These are phyloP conservation scores for Cronartium quercuum DNA, from an alignment of 1,284 basidiomycete genomes.

Conservation along the genomic window DNA sequence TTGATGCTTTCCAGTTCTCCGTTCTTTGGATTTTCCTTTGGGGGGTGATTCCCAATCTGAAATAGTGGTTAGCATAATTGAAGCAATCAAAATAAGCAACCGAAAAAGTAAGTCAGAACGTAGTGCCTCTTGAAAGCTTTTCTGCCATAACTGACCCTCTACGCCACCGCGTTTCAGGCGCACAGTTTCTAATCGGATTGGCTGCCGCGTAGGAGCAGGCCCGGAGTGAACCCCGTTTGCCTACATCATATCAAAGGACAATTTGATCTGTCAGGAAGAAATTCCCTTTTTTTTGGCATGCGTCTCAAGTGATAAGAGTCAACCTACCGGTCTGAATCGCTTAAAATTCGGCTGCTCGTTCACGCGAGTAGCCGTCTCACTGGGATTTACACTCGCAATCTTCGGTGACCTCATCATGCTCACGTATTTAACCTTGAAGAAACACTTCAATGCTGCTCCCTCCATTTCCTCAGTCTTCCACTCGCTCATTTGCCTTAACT, in stretches of 20 bases:
- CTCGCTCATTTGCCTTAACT: constrained; percentile 24
- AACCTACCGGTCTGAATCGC: constrained; percentile 20
- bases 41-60: neutral
- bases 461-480: constrained; percentile 1
- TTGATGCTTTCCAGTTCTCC: neutral
- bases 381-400: neutral
- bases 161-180: neutral
- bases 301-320: neutral
- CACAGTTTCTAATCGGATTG: constrained; percentile 5
- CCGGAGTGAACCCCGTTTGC: neutral
- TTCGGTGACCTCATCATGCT: neutral
- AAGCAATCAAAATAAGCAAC: neutral
- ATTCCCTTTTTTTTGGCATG: neutral
- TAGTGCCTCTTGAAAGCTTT: neutral
- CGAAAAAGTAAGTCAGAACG: neutral
- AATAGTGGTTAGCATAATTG: neutral
- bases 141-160: constrained; percentile 2
- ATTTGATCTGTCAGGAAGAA: neutral
- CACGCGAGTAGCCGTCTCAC: no score
- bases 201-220: neutral
- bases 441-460: constrained; percentile 6
- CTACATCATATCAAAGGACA: neutral
- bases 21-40: neutral
- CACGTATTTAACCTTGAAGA: constrained; percentile 32
- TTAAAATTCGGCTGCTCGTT: constrained; percentile 10